Evolutionary conservation across 2,329 filamentous ascomycete genomes (phyloP).

Genomic region (Colletotrichum tropicicola): DNA sequence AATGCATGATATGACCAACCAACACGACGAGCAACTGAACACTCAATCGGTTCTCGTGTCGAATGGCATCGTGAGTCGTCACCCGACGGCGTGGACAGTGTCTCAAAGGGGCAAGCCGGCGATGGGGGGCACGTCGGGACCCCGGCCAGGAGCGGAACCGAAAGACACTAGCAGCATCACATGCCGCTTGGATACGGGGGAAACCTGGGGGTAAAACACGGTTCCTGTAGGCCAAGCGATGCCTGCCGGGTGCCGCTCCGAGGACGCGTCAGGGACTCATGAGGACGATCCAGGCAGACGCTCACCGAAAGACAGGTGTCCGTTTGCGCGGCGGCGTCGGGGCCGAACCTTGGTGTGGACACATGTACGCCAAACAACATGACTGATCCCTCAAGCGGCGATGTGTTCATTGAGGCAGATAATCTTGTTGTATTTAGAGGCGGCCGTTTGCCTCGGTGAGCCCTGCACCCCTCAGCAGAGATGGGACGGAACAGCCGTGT

Average conservation of each 20-base stretch:
- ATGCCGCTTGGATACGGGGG: conserved; percentile 11
- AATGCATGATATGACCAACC: too few species aligned
- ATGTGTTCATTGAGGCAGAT: not conserved
- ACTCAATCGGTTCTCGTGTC: too few species aligned
- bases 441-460: conserved; percentile 1
- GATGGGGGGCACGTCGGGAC: not conserved
- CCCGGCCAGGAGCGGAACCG: conserved; percentile 14
- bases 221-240: not conserved
- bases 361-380: too few species aligned
- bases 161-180: conserved; percentile 13
- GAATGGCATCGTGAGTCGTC: too few species aligned
- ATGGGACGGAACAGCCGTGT: not conserved
- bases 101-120: too few species aligned
- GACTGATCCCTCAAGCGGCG: not conserved
- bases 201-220: conserved; percentile 16
- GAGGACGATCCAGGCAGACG: not conserved
- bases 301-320: not conserved
- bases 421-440: not conserved
- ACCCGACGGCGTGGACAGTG: too few species aligned
- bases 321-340: too few species aligned
- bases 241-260: not conserved
- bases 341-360: too few species aligned
- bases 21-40: too few species aligned
- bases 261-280: not conserved
- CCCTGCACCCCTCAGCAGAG: not conserved